These are phyloP conservation scores for Leishmania tarentolae DNA, from an alignment of 208 protist genomes.

Conservation along the genomic window DNA sequence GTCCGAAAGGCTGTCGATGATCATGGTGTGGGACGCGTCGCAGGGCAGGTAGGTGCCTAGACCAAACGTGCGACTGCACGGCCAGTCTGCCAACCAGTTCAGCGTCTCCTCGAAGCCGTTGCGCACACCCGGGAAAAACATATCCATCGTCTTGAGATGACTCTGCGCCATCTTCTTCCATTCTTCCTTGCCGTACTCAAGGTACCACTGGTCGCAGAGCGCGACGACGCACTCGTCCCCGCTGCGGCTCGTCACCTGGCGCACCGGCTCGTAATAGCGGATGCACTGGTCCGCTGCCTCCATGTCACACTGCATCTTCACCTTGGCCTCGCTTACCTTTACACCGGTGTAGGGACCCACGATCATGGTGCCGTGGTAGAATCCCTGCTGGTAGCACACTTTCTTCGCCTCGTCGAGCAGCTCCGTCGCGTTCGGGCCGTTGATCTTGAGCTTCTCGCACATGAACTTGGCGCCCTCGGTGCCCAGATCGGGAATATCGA, in stretches of 20 bases:
- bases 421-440: conserved; percentile 95
- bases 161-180: conserved; percentile 92
- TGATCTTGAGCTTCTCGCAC: conserved; percentile 97
- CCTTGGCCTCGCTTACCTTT: conserved; percentile 96
- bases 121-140: conserved; percentile 92
- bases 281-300: conserved; percentile 83
- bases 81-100: conserved; percentile 99
- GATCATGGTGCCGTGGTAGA: conserved; percentile 97
- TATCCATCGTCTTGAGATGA: conserved; percentile 92
- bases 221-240: conserved; percentile 99
- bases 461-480: conserved; percentile 78
- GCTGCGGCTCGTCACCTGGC: conserved; percentile 97
- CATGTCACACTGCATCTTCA: conserved; percentile 77
- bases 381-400: conserved; percentile 96
- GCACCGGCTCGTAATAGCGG: conserved; percentile 97
- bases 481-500: conserved; percentile 94
- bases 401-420: conserved; percentile 98
- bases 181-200: conserved; percentile 98
- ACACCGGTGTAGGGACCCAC: conserved; percentile 69
- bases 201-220: conserved; percentile 99
- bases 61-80: conserved; percentile 99
- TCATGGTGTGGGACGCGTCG: conserved; percentile 85
- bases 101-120: conserved; percentile 95
- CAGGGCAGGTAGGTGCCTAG: conserved; percentile 99
- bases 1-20: conserved; percentile 99